These are phyloP conservation scores for Gracilaria gracilis DNA, from an alignment of 23 red algal genomes.

Conservation along the genomic window DNA sequence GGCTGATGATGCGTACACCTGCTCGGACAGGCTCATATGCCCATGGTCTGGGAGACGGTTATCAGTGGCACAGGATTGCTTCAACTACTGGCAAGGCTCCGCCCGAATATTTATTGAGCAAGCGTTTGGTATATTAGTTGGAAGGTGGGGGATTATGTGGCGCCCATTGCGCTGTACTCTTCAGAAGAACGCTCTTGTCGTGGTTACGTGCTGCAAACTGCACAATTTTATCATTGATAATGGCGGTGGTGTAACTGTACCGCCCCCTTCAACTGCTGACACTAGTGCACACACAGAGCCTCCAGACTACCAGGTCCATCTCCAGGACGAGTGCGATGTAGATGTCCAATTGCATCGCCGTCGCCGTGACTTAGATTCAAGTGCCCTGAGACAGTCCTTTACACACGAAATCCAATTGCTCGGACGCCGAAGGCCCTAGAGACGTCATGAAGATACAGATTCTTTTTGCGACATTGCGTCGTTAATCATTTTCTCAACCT, in stretches of 20 bases:
- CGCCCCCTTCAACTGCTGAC: background rate
- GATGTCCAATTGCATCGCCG: background rate
- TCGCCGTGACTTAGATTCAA: slow-evolving; percentile 8
- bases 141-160: background rate
- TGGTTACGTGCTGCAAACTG: slow-evolving; percentile 3
- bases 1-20: slow-evolving; percentile 17
- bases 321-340: slow-evolving; percentile 24
- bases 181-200: background rate
- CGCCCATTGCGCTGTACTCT: background rate
- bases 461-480: slow-evolving; percentile 13
- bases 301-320: background rate
- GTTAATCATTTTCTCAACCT: slow-evolving; percentile 9
- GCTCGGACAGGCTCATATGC: background rate
- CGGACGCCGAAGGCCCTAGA: background rate
- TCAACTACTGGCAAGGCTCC: slow-evolving; percentile 23
- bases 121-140: slow-evolving; percentile 5
- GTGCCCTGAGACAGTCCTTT: background rate
- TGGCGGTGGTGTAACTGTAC: background rate
- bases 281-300: background rate
- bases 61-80: background rate
- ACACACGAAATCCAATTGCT: background rate
- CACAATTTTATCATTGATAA: slow-evolving; percentile 34
- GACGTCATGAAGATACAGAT: background rate
- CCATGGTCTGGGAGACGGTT: slow-evolving; percentile 30
- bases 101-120: slow-evolving; percentile 37